Evolutionary conservation across 2,329 filamentous ascomycete species (phyloP), one percentile per base, ranked within the genome.

Genomic region (Leptographium wingfieldii): DNA sequence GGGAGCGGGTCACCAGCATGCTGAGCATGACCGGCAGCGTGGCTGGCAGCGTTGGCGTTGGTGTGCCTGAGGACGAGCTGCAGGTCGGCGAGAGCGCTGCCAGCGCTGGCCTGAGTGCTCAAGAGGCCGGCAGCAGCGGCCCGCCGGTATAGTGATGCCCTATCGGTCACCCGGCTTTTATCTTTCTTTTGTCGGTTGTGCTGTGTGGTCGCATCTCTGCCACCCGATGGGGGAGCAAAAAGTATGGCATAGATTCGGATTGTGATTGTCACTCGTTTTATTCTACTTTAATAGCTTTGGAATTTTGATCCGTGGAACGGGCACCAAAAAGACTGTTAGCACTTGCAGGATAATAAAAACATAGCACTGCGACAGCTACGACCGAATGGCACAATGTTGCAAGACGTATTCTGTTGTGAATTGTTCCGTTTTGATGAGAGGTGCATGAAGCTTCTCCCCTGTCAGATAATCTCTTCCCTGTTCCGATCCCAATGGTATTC

Each of bases 1-100:
- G 76, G 10, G 76, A 79, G 56, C 72, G 78, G 55, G 73, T 74
- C 4, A 71, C 75, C 31, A 81, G 77, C 66, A 69, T 73, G 57
- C 60, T 75, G 58, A 82, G 78, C 60, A 52, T 57, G 16, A 51
- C 60, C 7, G 60, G 60, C 27, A 81, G 78, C 60, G 67, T 75
- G 5, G 64, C 72, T 1, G 72, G 74, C 27, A 77, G 74, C 60
- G 69, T 78, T 2, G 79, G 72, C 5, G 75, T 82, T 0, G 81
- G 81, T 2, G 81, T 83, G 3, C 77, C 80, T 0, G 82, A 84
- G 52, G 81, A 84, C 55, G 81, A 83, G 67, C 70, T 85, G 52
- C 75, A 76, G 57, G 81, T 85, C 33, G 82, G 82, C 1, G 82
- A 85, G 72, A 85, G 82, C 63, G 82, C 82, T 0, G 79, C 81